Evolutionary conservation across 1,284 basidiomycete species (phyloP), one percentile per base, ranked within the genome.

Genomic region (Clitocybe nebularis): DNA sequence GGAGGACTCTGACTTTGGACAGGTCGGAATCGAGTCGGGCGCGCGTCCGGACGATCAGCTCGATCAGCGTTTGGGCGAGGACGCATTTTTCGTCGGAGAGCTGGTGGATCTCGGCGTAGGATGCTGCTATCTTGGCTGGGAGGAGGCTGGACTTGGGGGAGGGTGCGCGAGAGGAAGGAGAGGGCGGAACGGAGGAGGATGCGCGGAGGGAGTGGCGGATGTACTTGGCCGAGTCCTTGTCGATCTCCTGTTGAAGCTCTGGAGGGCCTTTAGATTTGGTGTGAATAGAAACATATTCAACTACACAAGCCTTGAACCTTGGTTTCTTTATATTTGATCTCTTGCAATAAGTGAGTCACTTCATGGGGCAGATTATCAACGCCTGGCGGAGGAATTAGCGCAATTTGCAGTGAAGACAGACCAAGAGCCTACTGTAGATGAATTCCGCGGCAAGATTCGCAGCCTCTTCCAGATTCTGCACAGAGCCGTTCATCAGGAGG

Each of bases 301-400:
- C n/a, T n/a, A n/a, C n/a, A n/a, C 57, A 17, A 48, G 75, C 79
- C 78, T 65, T 75, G 71, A 2, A 67, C 66, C 46, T 68, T 67
- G 17, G 50, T 56, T 41, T 82, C 79, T 48, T 73, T 74, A 46
- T 72, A 72, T 49, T 73, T 77, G 47, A 91, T 89, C 62, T 89
- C 86, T 41, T 79, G 74, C 6, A 89, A 67, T 14, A 89, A 63
- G 58, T 83, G 81, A 16, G 75, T 71, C 4, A 89, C 79, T 63
- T 89, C 87, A 42, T 72, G 71, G 1, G 84, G 84, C 10, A 89
- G 64, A 59, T 89, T 89, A 51, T 91, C 88, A 23, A 91, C 69
- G 57, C 83, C 71, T 74, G 35, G 2, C 13, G 22, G 30, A 40
- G 13, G 32, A 28, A 2, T 13, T 30, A 3, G n/a, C n/a, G n/a